Percentiles rank a stretch among this genome's conserved stretches.
Conservation (phyloP, 768 basidiomycete genomes). For the Leccinum variicolor region DNA sequence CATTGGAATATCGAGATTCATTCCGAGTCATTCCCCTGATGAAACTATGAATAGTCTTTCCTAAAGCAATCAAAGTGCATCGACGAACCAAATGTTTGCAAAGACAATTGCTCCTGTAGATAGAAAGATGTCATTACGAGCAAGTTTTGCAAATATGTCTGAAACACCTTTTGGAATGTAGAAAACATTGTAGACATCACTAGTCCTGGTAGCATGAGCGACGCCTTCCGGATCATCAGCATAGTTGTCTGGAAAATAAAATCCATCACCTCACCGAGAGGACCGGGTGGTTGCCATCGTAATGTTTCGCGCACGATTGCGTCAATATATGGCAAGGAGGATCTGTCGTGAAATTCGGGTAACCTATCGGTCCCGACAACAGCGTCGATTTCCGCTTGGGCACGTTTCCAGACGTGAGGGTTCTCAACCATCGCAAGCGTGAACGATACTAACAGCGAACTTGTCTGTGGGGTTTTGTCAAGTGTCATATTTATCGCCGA, state of each 20-base stretch:
- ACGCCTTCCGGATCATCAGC: constrained; percentile 3
- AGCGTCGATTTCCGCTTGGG: constrained; percentile 10
- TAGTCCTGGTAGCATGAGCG: constrained; percentile 27
- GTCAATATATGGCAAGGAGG: constrained; percentile 7
- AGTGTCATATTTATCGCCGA: not conserved
- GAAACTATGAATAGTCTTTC: not conserved
- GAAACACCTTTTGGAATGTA: constrained; percentile 47
- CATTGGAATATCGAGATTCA: constrained; percentile 16
- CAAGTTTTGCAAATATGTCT: not conserved
- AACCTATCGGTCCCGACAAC: constrained; percentile 7
- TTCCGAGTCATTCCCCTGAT: constrained; percentile 19
- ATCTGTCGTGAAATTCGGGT: constrained; percentile 7
- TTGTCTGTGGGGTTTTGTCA: constrained; percentile 3
- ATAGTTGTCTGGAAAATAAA: not conserved
- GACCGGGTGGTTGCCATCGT: constrained; percentile 8
- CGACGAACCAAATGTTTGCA: constrained; percentile 12
- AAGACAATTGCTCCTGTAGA: constrained; percentile 10
- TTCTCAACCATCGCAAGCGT: constrained; percentile 14
- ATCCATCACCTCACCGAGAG: constrained; percentile 1
- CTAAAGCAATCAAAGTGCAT: not conserved
- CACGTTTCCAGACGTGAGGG: constrained; percentile 6
- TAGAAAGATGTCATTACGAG: not conserved
- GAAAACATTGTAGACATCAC: constrained; percentile 42
- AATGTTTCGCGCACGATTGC: constrained; percentile 10
- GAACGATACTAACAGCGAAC: not conserved